Conservation (phyloP, 768 basidiomycete species). For the Tricholoma flavovirens region DNA sequence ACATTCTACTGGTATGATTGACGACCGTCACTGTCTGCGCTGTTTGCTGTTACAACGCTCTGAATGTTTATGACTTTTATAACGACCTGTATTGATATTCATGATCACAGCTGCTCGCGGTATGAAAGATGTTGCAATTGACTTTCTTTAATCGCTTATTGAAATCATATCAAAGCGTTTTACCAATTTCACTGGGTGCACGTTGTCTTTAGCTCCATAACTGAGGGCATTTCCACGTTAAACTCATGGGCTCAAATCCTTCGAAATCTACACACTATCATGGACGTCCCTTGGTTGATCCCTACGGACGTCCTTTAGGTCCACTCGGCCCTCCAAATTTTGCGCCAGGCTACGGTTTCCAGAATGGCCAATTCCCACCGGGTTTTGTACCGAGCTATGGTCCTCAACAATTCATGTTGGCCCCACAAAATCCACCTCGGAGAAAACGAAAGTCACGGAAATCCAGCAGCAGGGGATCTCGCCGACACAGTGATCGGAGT, state of each 20-base stretch:
- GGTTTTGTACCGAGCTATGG: conserved; percentile 1
- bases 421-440: neutral
- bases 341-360: neutral
- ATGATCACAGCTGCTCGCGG: too few relatives aligned
- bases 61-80: too few relatives aligned
- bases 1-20: too few relatives aligned
- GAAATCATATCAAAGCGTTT: neutral
- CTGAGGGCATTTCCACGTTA: neutral
- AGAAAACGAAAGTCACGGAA: conserved; percentile 3
- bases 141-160: too few relatives aligned
- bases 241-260: neutral
- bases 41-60: too few relatives aligned
- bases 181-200: neutral
- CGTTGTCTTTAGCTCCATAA: neutral
- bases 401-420: neutral
- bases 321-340: neutral
- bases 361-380: conserved; percentile 3
- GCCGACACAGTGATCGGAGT: neutral
- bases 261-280: neutral
- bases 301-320: neutral
- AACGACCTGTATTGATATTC: too few relatives aligned
- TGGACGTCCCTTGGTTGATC: neutral
- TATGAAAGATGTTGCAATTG: too few relatives aligned
- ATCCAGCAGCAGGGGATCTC: neutral
- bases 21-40: too few relatives aligned